Evolutionary conservation across 441 rosid species (phyloP), one percentile per base, ranked within the genome.

Genomic region (Adansonia grandidieri): DNA sequence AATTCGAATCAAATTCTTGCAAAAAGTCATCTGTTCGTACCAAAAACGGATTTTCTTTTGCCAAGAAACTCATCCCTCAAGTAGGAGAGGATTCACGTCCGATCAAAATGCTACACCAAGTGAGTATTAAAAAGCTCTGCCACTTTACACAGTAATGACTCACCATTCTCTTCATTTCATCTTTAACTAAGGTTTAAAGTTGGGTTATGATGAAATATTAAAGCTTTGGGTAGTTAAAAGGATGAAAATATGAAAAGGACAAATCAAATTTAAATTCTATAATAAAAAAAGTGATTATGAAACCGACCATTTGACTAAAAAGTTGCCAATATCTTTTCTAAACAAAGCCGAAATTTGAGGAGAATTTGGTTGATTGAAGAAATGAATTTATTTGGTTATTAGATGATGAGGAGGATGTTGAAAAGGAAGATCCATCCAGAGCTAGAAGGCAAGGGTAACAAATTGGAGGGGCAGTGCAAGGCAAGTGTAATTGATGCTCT

Each of bases 341-440:
- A 48, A 28, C 1, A 28, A 54, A 72, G 40, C 68, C 6, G 10
- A 74, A 44, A 47, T 74, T 44, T 60, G 44, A 70, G 53, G 28
- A 63, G 1, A 44, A 58, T 4, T 22, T 48, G 22, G 15, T 24
- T 28, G 20, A 7, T 22, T 57, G 14, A 76, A 28, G 6, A 9
- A 37, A 20, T 28, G 11, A 50, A 50, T 20, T 44, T 15, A 9
- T 20, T 54, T 77, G 8, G n/a, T 68, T 24, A 40, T 58, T 53
- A 95, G 98, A 80, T 95, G 92, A 87, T 93, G 90, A 91, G 81
- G 87, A 91, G 88, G 80, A 88, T 95, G 94, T 28, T 95, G 79
- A 95, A 89, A 86, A 93, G 89, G 86, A 95, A 95, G 87, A 91
- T 95, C 74, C 97, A 95, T 80, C 97, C 98, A 32, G 97, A 93